A percentile compares a stretch with the other conserved stretches of the same genome.
Evolutionary conservation across 257 asterid species (phyloP).

Genomic region (Solanum tarapatanum): DNA sequence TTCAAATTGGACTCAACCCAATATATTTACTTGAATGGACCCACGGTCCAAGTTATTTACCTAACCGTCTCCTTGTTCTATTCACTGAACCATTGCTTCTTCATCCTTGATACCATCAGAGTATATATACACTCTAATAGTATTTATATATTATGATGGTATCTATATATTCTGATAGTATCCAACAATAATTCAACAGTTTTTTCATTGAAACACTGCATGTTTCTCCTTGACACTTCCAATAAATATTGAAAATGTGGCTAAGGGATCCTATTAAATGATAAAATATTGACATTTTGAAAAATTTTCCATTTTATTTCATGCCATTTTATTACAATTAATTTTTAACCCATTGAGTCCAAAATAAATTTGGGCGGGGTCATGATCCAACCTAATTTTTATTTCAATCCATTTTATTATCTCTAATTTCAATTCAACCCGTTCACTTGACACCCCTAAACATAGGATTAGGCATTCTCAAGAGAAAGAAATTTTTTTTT

Average conservation of each 20-base stretch:
- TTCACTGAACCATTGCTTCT: neutral
- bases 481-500: neutral
- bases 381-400: neutral
- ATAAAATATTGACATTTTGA: too few relatives aligned
- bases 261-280: too few relatives aligned
- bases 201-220: neutral
- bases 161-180: too few relatives aligned
- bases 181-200: neutral
- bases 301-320: neutral
- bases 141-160: neutral
- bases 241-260: too few relatives aligned
- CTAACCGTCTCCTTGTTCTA: neutral
- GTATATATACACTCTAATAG: neutral
- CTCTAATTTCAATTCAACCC: neutral
- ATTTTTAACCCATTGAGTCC: neutral
- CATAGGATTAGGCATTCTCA: neutral
- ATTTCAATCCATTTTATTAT: too few relatives aligned
- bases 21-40: neutral
- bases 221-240: neutral
- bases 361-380: neutral
- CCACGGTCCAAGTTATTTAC: neutral
- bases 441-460: neutral
- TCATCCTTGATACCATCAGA: too few relatives aligned
- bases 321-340: neutral
- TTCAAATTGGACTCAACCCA: neutral